Evolutionary conservation across 768 basidiomycete species (phyloP).

Genomic region (Lactarius indigo): DNA sequence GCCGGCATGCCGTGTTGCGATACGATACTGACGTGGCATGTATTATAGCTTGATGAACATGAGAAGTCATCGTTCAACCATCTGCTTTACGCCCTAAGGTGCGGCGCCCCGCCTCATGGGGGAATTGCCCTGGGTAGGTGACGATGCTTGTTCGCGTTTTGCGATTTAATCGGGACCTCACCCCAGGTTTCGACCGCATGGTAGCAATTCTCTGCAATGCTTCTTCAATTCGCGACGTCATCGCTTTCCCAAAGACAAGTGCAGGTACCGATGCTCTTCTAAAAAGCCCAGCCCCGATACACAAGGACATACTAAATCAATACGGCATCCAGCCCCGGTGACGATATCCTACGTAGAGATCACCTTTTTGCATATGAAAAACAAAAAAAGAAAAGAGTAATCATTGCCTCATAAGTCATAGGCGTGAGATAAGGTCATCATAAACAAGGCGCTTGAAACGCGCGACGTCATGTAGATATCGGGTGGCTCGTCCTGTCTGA

Average conservation of each 20-base stretch:
- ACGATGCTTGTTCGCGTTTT: not conserved
- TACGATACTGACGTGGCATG: not conserved
- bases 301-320: conserved; percentile 50
- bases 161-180: not conserved
- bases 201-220: conserved; percentile 88
- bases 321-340: conserved; percentile 52
- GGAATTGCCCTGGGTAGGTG: conserved; percentile 84
- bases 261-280: conserved; percentile 84
- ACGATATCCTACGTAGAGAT: conserved; percentile 15
- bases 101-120: conserved; percentile 93
- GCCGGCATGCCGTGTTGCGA: not conserved
- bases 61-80: conserved; percentile 80
- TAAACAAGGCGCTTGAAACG: not conserved
- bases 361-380: conserved; percentile 2
- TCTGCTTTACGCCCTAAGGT: conserved; percentile 79
- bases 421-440: conserved; percentile 3
- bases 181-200: conserved; percentile 83
- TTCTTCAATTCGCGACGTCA: conserved; percentile 88
- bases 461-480: conserved; percentile 25
- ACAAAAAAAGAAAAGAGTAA: not conserved
- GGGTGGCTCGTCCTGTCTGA: conserved; percentile 32
- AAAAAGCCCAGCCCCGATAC: conserved; percentile 73
- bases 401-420: conserved; percentile 6
- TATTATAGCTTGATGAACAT: conserved; percentile 57
- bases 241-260: conserved; percentile 92